Evolutionary conservation across 768 basidiomycete species (phyloP), one percentile per base, ranked within the genome.

Genomic region (Tricholoma sp.): DNA sequence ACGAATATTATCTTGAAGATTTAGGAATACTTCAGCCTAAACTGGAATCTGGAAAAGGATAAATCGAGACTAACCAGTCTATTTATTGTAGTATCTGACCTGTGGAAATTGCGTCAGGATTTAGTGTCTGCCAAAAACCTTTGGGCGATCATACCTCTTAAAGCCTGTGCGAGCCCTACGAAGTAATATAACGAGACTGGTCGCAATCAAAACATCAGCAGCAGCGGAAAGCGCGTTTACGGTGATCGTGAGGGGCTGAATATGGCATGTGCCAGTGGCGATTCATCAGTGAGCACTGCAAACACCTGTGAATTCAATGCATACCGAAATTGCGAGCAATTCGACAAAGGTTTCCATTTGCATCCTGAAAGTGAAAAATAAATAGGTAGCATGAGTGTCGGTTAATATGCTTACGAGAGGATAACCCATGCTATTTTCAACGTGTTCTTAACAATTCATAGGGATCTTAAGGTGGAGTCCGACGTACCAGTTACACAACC

Each of bases 121-220:
- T 11, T 8, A 17, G 17, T 10, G 20, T 24, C 12, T 32, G 52
- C 17, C 39, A 48, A 4, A 32, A 17, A 18, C n/a, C n/a, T n/a
- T n/a, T n/a, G n/a, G 17, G 13, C 45, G 15, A 33, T 17, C n/a
- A 4, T 41, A 74, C 80, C 67, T 78, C 50, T 70, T 72, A 66
- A 82, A 83, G 1, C 81, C 80, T 6, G 82, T 81, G 10, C 81
- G 73, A 1, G 80, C 75, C 15, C 57, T 67, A 10, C 79, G 75
- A 32, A 84, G 69, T 56, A 84, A 61, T 48, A 64, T 57, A 53
- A 76, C 79, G 2, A 84, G 72, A 18, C 73, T 72, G 9, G 55
- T 50, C 0, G 83, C 81, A 36, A 84, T 84, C 6, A 79, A 57
- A 13, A 81, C 62, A 44, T 85, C 83, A 1, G 73, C 73, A 9